Evolutionary conservation across 495 filamentous ascomycete species (phyloP), one percentile per base, ranked within the genome.

Genomic region (Aspergillus ellipticus): DNA sequence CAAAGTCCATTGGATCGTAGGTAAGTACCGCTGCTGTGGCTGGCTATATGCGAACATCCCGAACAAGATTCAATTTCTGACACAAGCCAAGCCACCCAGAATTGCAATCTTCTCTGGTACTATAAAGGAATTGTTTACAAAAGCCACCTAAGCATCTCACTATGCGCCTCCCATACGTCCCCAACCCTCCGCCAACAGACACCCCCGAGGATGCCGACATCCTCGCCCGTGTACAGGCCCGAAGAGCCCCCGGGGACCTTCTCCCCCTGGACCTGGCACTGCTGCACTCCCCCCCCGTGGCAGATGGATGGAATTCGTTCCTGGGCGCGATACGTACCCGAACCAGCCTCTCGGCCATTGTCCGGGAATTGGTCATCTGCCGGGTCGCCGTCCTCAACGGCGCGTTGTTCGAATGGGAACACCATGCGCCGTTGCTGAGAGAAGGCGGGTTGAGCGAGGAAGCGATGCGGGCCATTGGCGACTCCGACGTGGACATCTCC

Each of bases 221-320:
- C 55, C 71, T 90, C 24, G 50, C 70, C 29, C 82, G 80, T 55
- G 82, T 90, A 53, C 73, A 76, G 31, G 82, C 82, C 20, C 85
- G 88, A 24, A 83, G 88, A 20, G 77, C 75, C 1, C 80, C 85
- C 11, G 79, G 82, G 20, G 81, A 81, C 0, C 80, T 92, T 10
- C 82, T 89, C 42, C 77, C 83, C 0, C 79, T 92, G 10, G 89
- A 94, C 70, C 82, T 85, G 5, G 73, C 89, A 1, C 81, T 93
- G 7, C 75, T 93, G 4, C 89, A 93, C 73, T 80, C 84, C 7
- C 88, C 84, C 24, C 73, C 83, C 2, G 75, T 93, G 0, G 84
- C 89, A 2, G 82, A 89, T 63, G 89, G 89, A 2, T 94, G 88
- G 87, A 92, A 92, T 73, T 73, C 82, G 29, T 91, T 94, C 70